Base-by-base conservation (phyloP, 768 basidiomycete genomes). In the Tubosaeta sp. region DNA sequence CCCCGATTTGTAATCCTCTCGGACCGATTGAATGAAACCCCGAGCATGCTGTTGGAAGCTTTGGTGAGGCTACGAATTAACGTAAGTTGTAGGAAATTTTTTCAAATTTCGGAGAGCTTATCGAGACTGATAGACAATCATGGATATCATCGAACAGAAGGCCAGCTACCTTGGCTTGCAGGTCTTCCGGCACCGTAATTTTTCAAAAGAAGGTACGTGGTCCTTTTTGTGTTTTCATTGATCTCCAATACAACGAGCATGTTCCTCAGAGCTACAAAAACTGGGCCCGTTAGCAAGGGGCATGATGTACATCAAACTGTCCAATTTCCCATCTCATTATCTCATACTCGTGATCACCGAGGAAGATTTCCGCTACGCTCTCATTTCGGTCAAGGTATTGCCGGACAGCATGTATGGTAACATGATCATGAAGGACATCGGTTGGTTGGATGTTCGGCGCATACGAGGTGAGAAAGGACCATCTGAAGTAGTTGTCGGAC, bases 111-210 rank as follows among this genome's bases (percentile, higher is more conserved):
- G 46, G 46, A 54, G 49, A 29, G 5, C 36, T 32, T 43, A 40
- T 44, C 40, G 8, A 6, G n/a, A 49, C 43, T n/a, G 8, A n/a
- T 56, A 94, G 93, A 90, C 90, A 6, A 90, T 94, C 53, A 75
- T 80, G 38, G 89, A 92, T 49, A 76, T 86, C 14, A 80, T 86
- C 10, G 90, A 94, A 65, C 86, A 89, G 65, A 93, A 91, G 61
- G 88, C 86, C n/a, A 80, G 74, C 54, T 86, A 90, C 59, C 79
- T 94, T 10, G 93, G 93, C n/a, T 69, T 93, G 36, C 82, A 83
- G 63, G 82, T 79, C 50, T 87, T 81, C 68, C 80, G 83, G 14
- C 68, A 75, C 22, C 81, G 90, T 31, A 85, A 89, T 57, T 82
- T 94, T 54, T 64, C 74, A 2, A 73, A 66, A 31, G 80, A 86